A percentile compares a stretch with the other conserved stretches of the same genome.
Evolutionary conservation across 257 asterid genomes (phyloP).

Genomic region (Solanum etuberosum): DNA sequence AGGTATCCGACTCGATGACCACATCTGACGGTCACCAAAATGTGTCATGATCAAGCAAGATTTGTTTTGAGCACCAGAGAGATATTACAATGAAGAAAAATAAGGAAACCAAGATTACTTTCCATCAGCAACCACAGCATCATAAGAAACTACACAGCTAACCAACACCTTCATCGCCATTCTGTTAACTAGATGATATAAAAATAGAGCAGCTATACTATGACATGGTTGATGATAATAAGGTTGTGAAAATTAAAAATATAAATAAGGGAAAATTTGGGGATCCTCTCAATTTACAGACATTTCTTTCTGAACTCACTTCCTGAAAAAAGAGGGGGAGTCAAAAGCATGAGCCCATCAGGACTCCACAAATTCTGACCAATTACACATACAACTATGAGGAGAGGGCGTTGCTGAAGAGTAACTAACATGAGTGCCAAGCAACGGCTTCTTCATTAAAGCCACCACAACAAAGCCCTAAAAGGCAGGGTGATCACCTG

Average conservation of each 20-base stretch:
- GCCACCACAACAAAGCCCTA: conserved; percentile 10
- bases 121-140: neutral
- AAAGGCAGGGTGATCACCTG: neutral
- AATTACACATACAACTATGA: neutral
- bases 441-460: neutral
- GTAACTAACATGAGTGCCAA: conserved; percentile 1
- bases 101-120: neutral
- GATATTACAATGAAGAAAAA: neutral
- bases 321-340: conserved; percentile 15
- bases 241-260: neutral
- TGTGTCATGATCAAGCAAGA: neutral
- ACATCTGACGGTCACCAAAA: neutral
- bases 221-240: neutral
- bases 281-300: conserved; percentile 45
- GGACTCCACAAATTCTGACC: neutral
- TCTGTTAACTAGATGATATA: neutral
- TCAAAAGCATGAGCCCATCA: conserved; percentile 13
- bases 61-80: neutral
- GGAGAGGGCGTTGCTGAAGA: conserved; percentile 1
- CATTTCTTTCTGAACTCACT: conserved; percentile 9
- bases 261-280: conserved; percentile 3
- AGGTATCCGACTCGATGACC: neutral
- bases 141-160: neutral
- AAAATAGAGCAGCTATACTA: neutral
- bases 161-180: neutral